Evolutionary conservation across 176 grass and related monocot genomes (phyloP).

Genomic region (Oryza punctata): DNA sequence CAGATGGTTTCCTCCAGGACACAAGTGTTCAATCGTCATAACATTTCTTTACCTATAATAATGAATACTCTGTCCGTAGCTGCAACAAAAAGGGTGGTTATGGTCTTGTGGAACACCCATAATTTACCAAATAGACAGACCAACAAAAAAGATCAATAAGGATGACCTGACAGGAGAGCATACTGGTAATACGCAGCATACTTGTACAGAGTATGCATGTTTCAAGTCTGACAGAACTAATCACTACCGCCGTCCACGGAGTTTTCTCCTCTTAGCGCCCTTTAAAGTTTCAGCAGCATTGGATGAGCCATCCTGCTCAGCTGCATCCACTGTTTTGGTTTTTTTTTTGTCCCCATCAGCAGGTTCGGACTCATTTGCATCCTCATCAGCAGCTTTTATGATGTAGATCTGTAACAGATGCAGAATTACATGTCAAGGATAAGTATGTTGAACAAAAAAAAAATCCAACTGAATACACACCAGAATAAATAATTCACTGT

Average conservation of each 20-base stretch:
- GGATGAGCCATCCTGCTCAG: conserved; percentile 33
- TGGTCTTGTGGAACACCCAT: conserved; percentile 1
- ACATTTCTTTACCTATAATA: conserved; percentile 31
- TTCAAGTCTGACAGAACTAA: not conserved
- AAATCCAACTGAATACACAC: not conserved
- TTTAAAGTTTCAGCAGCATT: conserved; percentile 34
- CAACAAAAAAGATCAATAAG: conserved; percentile 52
- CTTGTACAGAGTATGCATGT: conserved; percentile 3
- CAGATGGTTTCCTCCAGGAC: not conserved
- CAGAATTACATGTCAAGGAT: conserved; percentile 11
- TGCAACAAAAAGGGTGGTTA: conserved; percentile 5
- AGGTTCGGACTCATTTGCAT: conserved; percentile 32
- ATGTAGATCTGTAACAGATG: conserved; percentile 76
- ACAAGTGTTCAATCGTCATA: not conserved
- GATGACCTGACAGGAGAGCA: conserved; percentile 37
- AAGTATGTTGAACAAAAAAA: not conserved
- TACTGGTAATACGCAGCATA: not conserved
- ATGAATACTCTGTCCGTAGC: not conserved
- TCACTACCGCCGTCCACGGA: conserved; percentile 36
- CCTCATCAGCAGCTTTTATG: conserved; percentile 67
- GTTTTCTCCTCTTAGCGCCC: conserved; percentile 51
- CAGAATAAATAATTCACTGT: not conserved
- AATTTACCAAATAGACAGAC: conserved; percentile 15
- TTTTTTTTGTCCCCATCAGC: conserved; percentile 17
- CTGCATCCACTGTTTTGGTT: conserved; percentile 41